These are phyloP conservation scores for Oxyria digyna DNA, from an alignment of 148 eudicot genomes.

Conservation along the genomic window DNA sequence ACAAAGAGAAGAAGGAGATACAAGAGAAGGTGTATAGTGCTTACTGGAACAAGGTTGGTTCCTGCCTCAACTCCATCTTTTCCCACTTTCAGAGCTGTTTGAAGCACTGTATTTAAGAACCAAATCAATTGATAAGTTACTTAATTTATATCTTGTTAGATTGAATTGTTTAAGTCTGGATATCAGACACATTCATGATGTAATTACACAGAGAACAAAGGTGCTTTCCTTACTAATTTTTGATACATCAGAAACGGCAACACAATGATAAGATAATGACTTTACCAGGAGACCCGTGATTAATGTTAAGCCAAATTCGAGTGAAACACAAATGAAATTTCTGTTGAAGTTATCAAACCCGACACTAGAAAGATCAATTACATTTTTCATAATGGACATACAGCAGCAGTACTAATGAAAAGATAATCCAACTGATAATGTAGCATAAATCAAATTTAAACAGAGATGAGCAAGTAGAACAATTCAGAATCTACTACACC, in stretches of 20 bases:
- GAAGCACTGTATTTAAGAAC: conserved; percentile 33
- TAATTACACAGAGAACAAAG: background rate
- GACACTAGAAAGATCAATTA: background rate
- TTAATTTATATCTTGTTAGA: background rate
- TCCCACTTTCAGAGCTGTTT: conserved; percentile 63
- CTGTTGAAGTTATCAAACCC: background rate
- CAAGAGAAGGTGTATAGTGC: conserved; percentile 13
- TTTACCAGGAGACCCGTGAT: background rate
- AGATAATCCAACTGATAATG: background rate
- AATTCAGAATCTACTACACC: conserved; percentile 22
- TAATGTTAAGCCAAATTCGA: too few relatives aligned
- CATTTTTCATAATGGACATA: background rate
- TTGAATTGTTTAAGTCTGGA: background rate
- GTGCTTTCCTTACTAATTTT: background rate
- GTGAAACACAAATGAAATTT: background rate
- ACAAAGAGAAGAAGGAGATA: background rate
- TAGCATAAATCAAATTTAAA: background rate
- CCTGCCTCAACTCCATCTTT: conserved; percentile 95
- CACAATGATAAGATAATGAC: background rate
- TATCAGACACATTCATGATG: background rate
- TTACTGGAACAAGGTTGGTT: conserved; percentile 83
- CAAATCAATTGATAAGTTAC: conserved; percentile 7
- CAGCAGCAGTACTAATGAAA: background rate
- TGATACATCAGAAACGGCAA: background rate
- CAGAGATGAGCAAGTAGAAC: background rate